Evolutionary conservation across 331 rosid genomes (phyloP).

Genomic region (Spiraea crenata): DNA sequence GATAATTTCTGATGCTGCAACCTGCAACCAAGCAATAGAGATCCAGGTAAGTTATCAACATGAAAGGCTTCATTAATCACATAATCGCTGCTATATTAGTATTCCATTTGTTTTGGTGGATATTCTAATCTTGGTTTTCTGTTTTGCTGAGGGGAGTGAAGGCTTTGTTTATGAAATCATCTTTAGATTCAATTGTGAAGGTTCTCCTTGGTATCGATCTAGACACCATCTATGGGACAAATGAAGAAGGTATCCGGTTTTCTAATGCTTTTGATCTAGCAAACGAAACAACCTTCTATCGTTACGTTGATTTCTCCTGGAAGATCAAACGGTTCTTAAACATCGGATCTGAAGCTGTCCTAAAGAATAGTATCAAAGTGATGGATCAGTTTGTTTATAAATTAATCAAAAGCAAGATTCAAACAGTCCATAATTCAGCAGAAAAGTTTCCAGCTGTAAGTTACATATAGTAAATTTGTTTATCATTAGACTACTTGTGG

Average conservation of each 20-base stretch:
- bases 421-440: neutral
- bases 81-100: neutral
- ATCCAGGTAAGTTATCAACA: constrained; percentile 12
- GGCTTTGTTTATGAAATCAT: constrained; percentile 21
- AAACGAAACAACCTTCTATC: constrained; percentile 5
- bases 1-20: constrained; percentile 14
- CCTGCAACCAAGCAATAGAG: neutral
- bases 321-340: constrained; percentile 19
- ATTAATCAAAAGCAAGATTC: constrained; percentile 10
- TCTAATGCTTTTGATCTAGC: constrained; percentile 20
- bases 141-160: constrained; percentile 8
- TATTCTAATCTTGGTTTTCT: neutral
- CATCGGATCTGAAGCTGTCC: constrained; percentile 19
- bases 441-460: constrained; percentile 12
- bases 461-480: neutral
- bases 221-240: constrained; percentile 20
- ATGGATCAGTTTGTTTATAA: constrained; percentile 14
- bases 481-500: neutral
- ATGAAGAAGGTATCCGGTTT: constrained; percentile 14
- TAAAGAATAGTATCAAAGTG: constrained; percentile 1
- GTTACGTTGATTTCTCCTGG: constrained; percentile 7
- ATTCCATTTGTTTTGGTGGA: neutral
- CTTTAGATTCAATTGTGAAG: constrained; percentile 18
- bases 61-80: neutral
- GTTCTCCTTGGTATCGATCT: constrained; percentile 21